These are phyloP conservation scores for Daldinia concentrica DNA, from an alignment of 495 filamentous ascomycete species.

Conservation along the genomic window DNA sequence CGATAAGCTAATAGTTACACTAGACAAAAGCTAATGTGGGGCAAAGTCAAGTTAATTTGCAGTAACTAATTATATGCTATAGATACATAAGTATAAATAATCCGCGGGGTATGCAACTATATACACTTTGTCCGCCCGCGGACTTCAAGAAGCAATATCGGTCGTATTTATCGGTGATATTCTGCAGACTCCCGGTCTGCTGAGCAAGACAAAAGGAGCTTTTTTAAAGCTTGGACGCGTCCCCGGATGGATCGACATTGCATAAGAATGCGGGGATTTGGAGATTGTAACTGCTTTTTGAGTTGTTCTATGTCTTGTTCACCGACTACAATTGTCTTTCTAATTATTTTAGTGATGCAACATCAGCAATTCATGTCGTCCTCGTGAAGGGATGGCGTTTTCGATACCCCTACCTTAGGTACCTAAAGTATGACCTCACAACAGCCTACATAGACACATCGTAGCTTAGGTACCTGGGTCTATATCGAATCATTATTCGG, in stretches of 20 bases:
- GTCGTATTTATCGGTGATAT: constrained; percentile 1
- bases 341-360: background rate
- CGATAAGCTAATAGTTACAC: background rate
- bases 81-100: constrained; percentile 10
- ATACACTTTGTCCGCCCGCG: background rate
- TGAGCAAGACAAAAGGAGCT: background rate
- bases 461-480: background rate
- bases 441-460: background rate
- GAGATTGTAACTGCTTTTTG: constrained; percentile 3
- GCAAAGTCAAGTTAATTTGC: background rate
- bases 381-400: background rate
- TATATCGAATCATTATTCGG: background rate
- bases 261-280: constrained; percentile 32
- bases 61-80: background rate
- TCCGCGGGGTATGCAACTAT: constrained; percentile 25
- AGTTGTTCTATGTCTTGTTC: background rate
- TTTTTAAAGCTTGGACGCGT: background rate
- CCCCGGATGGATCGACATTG: constrained; percentile 30
- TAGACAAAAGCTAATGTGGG: constrained; percentile 26
- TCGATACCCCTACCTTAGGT: background rate
- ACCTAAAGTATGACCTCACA: background rate
- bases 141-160: constrained; percentile 3
- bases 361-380: background rate
- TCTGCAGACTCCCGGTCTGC: background rate
- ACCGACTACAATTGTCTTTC: constrained; percentile 1